Conservation (phyloP, 2,329 filamentous ascomycete genomes). For the Apiospora pterosperma region DNA sequence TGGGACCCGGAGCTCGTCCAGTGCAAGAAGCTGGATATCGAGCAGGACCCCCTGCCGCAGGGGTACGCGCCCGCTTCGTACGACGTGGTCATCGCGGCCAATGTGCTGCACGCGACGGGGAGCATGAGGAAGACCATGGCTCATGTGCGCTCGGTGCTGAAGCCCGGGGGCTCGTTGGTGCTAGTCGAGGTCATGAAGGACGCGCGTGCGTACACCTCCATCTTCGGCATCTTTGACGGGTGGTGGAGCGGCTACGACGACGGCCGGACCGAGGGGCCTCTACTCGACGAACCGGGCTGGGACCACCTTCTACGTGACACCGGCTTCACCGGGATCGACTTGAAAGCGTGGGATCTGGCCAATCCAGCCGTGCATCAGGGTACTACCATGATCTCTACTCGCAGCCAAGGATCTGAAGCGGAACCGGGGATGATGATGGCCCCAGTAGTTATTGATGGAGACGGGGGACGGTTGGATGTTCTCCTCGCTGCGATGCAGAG, state of each 20-base stretch:
- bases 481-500: no score
- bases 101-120: background rate
- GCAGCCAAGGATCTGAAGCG: no score
- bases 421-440: no score
- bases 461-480: no score
- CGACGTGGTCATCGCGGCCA: background rate
- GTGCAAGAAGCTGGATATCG: background rate
- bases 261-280: background rate
- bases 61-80: background rate
- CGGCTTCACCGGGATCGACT: background rate
- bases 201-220: background rate
- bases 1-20: background rate
- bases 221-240: background rate
- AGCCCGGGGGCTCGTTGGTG: background rate
- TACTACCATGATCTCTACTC: no score
- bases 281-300: background rate
- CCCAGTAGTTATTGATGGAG: no score
- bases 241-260: background rate
- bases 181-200: background rate
- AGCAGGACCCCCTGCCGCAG: background rate
- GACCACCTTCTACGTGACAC: background rate
- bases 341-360: no score
- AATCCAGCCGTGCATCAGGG: no score
- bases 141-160: background rate
- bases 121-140: background rate